Evolutionary conservation across 495 filamentous ascomycete species (phyloP).

Genomic region (Hyaloscypha variabilis): DNA sequence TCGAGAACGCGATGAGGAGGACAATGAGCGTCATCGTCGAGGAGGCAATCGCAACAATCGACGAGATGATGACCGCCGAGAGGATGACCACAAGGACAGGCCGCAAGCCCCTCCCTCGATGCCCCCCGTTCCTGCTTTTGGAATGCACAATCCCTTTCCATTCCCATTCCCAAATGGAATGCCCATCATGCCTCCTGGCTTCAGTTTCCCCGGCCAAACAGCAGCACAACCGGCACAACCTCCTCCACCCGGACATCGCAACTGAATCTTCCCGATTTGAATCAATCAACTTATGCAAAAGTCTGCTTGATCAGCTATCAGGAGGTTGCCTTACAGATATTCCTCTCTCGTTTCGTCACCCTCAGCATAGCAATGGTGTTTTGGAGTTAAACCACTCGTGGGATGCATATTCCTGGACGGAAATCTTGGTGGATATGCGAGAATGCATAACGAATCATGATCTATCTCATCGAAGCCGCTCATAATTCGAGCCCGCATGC

Average conservation of each 20-base stretch:
- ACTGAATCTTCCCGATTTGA: background rate
- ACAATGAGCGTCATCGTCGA: conserved; percentile 41
- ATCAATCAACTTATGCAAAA: background rate
- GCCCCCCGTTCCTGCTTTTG: conserved; percentile 27
- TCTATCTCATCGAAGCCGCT: background rate
- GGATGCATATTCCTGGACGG: background rate
- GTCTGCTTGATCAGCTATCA: background rate
- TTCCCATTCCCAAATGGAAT: conserved; percentile 65
- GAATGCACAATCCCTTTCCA: conserved; percentile 52
- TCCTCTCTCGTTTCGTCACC: background rate
- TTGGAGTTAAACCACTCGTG: background rate
- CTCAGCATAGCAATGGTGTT: background rate
- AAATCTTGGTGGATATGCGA: background rate
- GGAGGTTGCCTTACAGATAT: background rate
- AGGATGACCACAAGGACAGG: conserved; percentile 43
- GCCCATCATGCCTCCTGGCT: conserved; percentile 70
- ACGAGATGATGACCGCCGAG: conserved; percentile 46
- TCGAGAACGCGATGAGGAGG: conserved; percentile 54
- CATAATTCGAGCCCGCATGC: background rate
- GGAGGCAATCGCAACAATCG: conserved; percentile 37
- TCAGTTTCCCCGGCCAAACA: conserved; percentile 42
- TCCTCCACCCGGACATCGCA: conserved; percentile 27
- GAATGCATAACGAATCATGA: background rate
- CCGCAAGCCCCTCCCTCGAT: conserved; percentile 23
- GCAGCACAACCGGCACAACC: conserved; percentile 18